phyloP scores from a whole-genome alignment of 164 flowering plant genomes.

The Aristolochia californica region DNA sequence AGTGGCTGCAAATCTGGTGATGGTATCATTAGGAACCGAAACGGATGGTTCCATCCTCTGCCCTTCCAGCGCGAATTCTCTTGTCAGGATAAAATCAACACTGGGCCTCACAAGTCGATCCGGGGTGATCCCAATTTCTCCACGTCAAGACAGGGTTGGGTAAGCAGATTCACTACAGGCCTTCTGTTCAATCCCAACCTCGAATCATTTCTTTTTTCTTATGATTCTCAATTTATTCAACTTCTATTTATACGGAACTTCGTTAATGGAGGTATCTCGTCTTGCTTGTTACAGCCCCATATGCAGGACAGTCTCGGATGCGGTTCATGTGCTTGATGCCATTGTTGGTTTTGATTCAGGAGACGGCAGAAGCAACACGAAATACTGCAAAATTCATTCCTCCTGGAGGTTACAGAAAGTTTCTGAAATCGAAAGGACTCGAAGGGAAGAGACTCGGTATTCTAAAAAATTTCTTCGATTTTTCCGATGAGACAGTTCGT shows the following conservation, averaged over 20 bases:
- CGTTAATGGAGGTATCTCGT: background rate
- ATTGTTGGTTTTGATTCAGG: slow-evolving; percentile 50
- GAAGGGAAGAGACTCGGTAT: slow-evolving; percentile 45
- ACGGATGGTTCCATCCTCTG: slow-evolving; percentile 33
- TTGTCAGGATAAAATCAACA: slow-evolving; percentile 39
- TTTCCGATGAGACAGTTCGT: background rate
- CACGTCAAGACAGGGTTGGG: slow-evolving; percentile 32
- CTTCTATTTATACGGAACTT: no score
- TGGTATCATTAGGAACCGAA: slow-evolving; percentile 30
- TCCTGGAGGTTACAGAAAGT: slow-evolving; percentile 47
- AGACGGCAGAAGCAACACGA: slow-evolving; percentile 37
- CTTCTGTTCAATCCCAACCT: background rate
- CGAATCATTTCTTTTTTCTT: no score
- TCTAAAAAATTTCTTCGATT: slow-evolving; percentile 14
- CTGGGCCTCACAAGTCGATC: slow-evolving; percentile 37
- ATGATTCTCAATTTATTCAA: no score
- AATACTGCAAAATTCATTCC: slow-evolving; percentile 45
- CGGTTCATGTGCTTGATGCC: slow-evolving; percentile 51
- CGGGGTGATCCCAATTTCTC: slow-evolving; percentile 27
- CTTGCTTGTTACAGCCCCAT: slow-evolving; percentile 35
- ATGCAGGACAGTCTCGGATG: slow-evolving; percentile 67
- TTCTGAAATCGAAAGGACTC: slow-evolving; percentile 48
- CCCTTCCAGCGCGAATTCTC: slow-evolving; percentile 18
- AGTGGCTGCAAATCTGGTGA: slow-evolving; percentile 31
- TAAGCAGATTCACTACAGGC: slow-evolving; percentile 1